Base-by-base conservation (phyloP, 2,329 filamentous ascomycete species). In the Clarireedia homoeocarpa region DNA sequence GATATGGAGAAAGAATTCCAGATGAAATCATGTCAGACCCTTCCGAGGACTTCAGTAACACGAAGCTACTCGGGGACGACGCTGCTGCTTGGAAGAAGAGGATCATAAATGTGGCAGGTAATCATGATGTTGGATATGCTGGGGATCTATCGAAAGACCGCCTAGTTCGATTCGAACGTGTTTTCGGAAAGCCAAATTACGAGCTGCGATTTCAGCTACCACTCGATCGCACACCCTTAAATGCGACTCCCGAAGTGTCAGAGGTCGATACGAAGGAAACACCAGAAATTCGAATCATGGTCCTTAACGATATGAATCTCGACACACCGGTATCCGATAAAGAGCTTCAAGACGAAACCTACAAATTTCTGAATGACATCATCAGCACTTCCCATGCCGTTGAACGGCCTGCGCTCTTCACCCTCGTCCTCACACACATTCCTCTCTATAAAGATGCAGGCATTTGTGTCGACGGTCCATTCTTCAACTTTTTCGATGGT, bases 121-220 rank as follows among this genome's bases (percentile, higher is more conserved):
- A 99, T 67, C 94, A 99, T 69, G 94, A 99, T 70, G 85, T 99
- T 66, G 94, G 94, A 36, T 99, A 99, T 69, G 90, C 91, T 0
- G 94, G 94, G 3, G 94, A 99, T 70, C 79, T 97, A 59, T 90
- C 86, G 42, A 73, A 78, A n/a, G 77, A 83, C 59, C 83, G 91
- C 3, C 77, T 96, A 54, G 76, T 82, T 27, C 82, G 94, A 1
- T 99, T 97, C 68, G 91, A 96, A 72, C 77, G 79, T 23, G 80
- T 81, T 1, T 99, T 95, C 73, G 94, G 94, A 56, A 88, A 84
- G 61, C 83, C 88, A 17, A 95, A 97, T 70, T 99, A 95, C 79
- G 91, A 95, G 67, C 79, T 95, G 10, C 82, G 85, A 36, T 97
- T 83, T 67, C 79, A 80, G 70, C 69, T 86, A 58, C 78, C 81